Conservation (phyloP, 306 rosid species). For the Geum urbanum region DNA sequence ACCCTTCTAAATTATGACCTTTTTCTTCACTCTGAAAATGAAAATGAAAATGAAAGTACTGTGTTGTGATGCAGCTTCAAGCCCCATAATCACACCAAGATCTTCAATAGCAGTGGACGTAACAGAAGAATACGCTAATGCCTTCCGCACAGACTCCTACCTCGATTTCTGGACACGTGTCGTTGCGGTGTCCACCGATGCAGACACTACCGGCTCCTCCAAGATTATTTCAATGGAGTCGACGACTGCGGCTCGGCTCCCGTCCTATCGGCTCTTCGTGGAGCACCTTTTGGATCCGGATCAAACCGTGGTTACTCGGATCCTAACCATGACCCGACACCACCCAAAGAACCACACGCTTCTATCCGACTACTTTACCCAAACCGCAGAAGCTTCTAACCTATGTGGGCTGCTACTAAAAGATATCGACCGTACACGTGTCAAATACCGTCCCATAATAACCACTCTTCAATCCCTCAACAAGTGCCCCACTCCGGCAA, state of each 20-base stretch:
- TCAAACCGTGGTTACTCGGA: conserved; percentile 36
- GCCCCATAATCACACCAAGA: conserved; percentile 3
- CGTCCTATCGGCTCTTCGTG: conserved; percentile 66
- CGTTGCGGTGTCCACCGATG: conserved; percentile 24
- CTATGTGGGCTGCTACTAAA: conserved; percentile 53
- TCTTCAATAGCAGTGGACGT: conserved; percentile 37
- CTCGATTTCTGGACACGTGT: conserved; percentile 77
- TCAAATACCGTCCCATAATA: conserved; percentile 24
- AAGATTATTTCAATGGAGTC: conserved; percentile 33
- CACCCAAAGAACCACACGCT: conserved; percentile 31
- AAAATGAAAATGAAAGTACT: neutral
- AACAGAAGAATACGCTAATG: conserved; percentile 68
- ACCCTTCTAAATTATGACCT: too few species aligned
- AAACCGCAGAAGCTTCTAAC: conserved; percentile 56
- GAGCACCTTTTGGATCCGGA: conserved; percentile 72
- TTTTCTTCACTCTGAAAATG: neutral
- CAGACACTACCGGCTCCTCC: conserved; percentile 8
- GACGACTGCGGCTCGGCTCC: conserved; percentile 56
- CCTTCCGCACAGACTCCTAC: conserved; percentile 80
- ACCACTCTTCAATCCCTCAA: conserved; percentile 23
- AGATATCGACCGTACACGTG: conserved; percentile 46
- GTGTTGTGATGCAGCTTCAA: conserved; percentile 21
- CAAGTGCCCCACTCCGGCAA: neutral
- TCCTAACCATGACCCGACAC: conserved; percentile 30
- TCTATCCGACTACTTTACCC: conserved; percentile 52